These are phyloP conservation scores for Cystobasidiaceae sp. DNA, from an alignment of 1,284 basidiomycete species.

Conservation along the genomic window DNA sequence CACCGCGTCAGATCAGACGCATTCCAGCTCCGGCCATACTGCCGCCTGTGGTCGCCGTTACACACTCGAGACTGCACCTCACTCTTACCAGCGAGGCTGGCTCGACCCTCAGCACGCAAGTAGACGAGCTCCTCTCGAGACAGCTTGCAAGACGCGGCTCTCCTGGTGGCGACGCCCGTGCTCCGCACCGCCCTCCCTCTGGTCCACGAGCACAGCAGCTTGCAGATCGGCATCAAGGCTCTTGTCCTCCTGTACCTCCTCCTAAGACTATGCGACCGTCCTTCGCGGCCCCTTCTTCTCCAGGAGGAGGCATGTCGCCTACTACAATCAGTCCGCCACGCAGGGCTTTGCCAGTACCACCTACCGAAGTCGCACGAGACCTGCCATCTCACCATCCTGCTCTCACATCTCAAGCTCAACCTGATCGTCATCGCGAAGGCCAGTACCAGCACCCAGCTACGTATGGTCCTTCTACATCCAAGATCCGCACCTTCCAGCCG, in stretches of 20 bases:
- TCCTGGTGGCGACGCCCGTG: neutral
- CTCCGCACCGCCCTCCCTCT: neutral
- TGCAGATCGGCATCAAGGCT: neutral
- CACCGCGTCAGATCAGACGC: conserved; percentile 3
- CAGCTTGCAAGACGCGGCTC: neutral
- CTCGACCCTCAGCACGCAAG: conserved; percentile 12
- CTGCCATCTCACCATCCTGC: too few species aligned
- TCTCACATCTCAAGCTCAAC: conserved; percentile 1
- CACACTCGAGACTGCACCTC: conserved; percentile 19
- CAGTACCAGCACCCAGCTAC: conserved; percentile 27
- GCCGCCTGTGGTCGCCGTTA: conserved; percentile 10
- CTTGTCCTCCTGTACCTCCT: neutral
- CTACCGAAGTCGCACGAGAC: too few species aligned
- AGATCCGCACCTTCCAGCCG: conserved; percentile 22
- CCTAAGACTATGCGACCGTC: too few species aligned
- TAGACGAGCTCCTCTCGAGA: conserved; percentile 16
- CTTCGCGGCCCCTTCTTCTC: neutral
- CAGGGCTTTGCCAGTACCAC: too few species aligned
- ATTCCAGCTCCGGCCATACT: conserved; percentile 17
- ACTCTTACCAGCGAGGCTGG: conserved; percentile 4
- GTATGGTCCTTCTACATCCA: conserved; percentile 25
- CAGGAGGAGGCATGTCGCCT: neutral
- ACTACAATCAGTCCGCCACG: neutral
- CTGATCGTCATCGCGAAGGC: neutral
- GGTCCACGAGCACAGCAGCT: neutral